These are phyloP conservation scores for Russula lepida DNA, from an alignment of 768 basidiomycete genomes.

Conservation along the genomic window DNA sequence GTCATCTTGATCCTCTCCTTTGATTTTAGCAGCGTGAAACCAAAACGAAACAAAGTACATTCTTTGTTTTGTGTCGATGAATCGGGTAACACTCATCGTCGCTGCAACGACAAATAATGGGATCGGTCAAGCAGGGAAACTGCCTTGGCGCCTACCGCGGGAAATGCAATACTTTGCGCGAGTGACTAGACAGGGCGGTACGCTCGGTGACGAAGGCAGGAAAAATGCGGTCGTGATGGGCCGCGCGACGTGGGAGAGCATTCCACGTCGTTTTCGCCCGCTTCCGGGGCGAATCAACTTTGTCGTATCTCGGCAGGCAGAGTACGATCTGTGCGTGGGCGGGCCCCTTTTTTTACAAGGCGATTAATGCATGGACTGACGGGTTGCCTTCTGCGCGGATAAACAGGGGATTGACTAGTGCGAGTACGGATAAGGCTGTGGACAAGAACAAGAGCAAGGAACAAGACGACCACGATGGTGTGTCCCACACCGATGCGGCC, in stretches of 20 bases:
- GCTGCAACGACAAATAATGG: slow-evolving; percentile 84
- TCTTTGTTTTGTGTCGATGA: not conserved
- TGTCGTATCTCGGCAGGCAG: slow-evolving; percentile 55
- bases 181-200: slow-evolving; percentile 50
- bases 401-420: not conserved
- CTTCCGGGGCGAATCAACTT: slow-evolving; percentile 69
- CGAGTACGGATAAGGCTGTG: not conserved
- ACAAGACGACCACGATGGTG: not conserved
- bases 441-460: not conserved
- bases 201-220: slow-evolving; percentile 17
- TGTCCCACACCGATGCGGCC: slow-evolving; percentile 24
- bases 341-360: not conserved
- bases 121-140: slow-evolving; percentile 64
- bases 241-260: slow-evolving; percentile 95
- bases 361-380: slow-evolving; percentile 8
- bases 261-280: slow-evolving; percentile 78
- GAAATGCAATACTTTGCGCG: slow-evolving; percentile 93
- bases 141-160: slow-evolving; percentile 84
- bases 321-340: slow-evolving; percentile 52
- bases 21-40: not conserved
- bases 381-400: not conserved
- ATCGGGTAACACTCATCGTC: slow-evolving; percentile 66
- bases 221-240: slow-evolving; percentile 90
- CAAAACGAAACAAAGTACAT: not conserved
- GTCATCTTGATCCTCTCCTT: not conserved